Conservation (phyloP, 306 rosid species). For the Lupinus albus region DNA sequence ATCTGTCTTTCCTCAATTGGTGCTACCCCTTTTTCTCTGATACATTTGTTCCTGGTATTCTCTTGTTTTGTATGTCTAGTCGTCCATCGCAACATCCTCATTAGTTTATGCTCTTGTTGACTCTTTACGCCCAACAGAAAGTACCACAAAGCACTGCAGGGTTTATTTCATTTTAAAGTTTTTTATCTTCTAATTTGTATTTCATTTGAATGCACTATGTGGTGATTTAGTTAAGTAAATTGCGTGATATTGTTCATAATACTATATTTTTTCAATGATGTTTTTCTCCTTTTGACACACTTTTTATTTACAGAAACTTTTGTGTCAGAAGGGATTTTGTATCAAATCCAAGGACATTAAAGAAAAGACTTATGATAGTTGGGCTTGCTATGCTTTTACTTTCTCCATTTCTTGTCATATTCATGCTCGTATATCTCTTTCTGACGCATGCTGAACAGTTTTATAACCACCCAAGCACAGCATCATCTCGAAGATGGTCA, state of each 20-base stretch:
- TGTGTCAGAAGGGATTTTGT: conserved; percentile 72
- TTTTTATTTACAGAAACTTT: conserved; percentile 65
- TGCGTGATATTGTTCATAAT: conserved; percentile 10
- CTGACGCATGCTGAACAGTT: conserved; percentile 94
- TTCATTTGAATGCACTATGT: not conserved
- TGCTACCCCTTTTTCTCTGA: not conserved
- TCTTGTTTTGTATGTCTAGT: not conserved
- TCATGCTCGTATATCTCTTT: conserved; percentile 93
- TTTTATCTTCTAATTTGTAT: not conserved
- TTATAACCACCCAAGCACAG: conserved; percentile 88
- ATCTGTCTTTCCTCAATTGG: no score
- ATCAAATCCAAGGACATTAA: conserved; percentile 74
- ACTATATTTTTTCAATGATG: conserved; percentile 15
- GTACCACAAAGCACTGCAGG: not conserved
- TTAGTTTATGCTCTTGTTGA: not conserved
- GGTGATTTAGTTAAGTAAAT: conserved; percentile 13
- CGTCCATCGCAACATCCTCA: not conserved
- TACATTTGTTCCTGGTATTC: not conserved
- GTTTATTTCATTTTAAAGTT: not conserved
- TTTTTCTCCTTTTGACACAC: conserved; percentile 33
- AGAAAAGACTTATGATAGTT: conserved; percentile 84
- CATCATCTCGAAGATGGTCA: conserved; percentile 94
- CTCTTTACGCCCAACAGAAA: not conserved
- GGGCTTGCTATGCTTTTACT: conserved; percentile 88
- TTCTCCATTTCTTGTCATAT: conserved; percentile 95